A percentile compares a stretch with the other conserved stretches of the same genome.
phyloP scores from a whole-genome alignment of 352 stramenopile genomes.

The Synura sp. region DNA sequence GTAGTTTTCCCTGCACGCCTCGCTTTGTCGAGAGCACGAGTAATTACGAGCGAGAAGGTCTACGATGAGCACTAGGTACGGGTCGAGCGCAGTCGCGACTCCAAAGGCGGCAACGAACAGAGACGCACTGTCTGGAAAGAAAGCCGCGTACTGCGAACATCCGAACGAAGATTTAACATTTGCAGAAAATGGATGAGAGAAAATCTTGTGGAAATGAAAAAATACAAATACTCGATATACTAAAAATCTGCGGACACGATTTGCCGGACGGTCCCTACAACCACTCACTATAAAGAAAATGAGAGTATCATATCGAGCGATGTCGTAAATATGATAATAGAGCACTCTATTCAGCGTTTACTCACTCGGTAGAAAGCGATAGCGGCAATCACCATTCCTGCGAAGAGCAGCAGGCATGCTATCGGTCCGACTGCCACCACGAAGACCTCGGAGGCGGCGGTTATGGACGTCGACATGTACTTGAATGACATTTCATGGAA shows the following conservation, averaged over 20 bases:
- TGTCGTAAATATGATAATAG: no score
- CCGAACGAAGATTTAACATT: no score
- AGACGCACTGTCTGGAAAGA: conserved; percentile 62
- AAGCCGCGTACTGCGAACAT: no score
- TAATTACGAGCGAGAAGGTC: conserved; percentile 71
- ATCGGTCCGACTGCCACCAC: conserved; percentile 55
- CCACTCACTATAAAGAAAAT: no score
- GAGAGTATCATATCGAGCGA: no score
- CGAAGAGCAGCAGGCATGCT: conserved; percentile 44
- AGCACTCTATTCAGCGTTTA: no score
- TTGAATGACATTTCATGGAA: conserved; percentile 69
- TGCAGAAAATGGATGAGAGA: no score
- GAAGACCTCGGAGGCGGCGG: conserved; percentile 62
- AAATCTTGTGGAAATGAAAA: no score
- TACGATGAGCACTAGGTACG: conserved; percentile 66
- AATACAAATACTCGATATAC: no score
- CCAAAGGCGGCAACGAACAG: conserved; percentile 69
- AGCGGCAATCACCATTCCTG: conserved; percentile 53
- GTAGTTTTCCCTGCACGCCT: conserved; percentile 50
- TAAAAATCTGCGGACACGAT: no score
- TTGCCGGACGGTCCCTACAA: no score
- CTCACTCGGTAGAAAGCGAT: no score
- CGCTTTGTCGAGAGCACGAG: conserved; percentile 50
- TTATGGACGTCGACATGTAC: conserved; percentile 66
- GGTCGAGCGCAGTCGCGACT: conserved; percentile 67